phyloP scores from a whole-genome alignment of 257 asterid genomes.

The Cordia subcordata region DNA sequence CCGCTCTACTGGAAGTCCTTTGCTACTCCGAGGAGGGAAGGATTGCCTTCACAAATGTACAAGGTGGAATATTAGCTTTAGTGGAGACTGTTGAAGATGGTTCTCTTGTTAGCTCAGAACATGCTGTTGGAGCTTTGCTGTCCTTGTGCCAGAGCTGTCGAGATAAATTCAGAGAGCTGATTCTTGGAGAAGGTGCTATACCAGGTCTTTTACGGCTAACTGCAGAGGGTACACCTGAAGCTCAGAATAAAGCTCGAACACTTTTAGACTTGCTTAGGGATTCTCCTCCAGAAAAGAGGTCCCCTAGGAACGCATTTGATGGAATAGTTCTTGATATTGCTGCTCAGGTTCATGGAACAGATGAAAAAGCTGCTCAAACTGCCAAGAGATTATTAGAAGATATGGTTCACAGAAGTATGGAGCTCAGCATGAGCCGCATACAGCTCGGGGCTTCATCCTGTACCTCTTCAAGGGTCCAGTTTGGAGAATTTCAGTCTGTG shows the following conservation, averaged over 20 bases:
- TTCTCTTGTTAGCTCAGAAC: constrained; percentile 65
- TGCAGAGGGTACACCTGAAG: constrained; percentile 71
- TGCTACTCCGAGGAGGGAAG: constrained; percentile 68
- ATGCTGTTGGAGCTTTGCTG: constrained; percentile 67
- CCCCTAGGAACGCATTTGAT: constrained; percentile 63
- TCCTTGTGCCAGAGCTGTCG: constrained; percentile 67
- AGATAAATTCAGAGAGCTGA: constrained; percentile 67
- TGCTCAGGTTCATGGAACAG: constrained; percentile 58
- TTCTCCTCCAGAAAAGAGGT: constrained; percentile 41
- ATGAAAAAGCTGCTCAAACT: constrained; percentile 59
- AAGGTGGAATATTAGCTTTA: constrained; percentile 64
- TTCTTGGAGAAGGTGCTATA: constrained; percentile 80
- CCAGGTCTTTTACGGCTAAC: constrained; percentile 83
- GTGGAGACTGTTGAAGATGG: constrained; percentile 90
- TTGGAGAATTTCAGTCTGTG: no score
- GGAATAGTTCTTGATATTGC: constrained; percentile 71
- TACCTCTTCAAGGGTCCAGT: constrained; percentile 18
- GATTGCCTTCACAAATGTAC: constrained; percentile 44
- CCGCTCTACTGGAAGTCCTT: constrained; percentile 64
- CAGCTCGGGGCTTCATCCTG: constrained; percentile 36
- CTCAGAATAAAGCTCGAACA: constrained; percentile 65
- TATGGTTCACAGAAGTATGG: constrained; percentile 71
- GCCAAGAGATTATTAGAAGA: constrained; percentile 72
- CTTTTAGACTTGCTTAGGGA: constrained; percentile 75
- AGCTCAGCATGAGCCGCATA: constrained; percentile 34